Conservation (phyloP, 2,329 filamentous ascomycete genomes). For the Aspergillus niger region DNA sequence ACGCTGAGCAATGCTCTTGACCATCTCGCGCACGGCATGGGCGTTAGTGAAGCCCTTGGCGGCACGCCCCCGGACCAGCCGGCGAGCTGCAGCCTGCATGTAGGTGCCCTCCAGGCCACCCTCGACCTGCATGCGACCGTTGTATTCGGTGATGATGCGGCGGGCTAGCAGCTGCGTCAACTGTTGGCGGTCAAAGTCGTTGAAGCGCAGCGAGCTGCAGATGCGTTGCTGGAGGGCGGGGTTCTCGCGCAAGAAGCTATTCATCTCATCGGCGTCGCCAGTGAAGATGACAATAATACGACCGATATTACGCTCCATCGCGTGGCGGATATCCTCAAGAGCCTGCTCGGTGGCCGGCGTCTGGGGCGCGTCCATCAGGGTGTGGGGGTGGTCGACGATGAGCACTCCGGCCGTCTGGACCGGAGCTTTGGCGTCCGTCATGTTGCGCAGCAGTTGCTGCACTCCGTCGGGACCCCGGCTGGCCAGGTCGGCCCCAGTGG, state of each 20-base stretch:
- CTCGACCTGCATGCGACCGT: conserved; percentile 24
- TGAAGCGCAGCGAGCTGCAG: conserved; percentile 22
- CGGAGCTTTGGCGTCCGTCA: conserved; percentile 10
- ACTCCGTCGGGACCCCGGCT: conserved; percentile 13
- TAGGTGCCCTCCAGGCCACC: conserved; percentile 24
- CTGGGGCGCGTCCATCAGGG: conserved; percentile 4
- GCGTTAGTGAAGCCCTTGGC: conserved; percentile 20
- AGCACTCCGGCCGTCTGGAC: conserved; percentile 18
- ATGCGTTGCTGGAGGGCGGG: conserved; percentile 17
- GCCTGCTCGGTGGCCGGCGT: conserved; percentile 9
- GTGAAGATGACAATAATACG: conserved; percentile 22
- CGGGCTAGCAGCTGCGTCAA: conserved; percentile 16
- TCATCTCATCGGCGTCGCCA: conserved; percentile 13
- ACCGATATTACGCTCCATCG: conserved; percentile 18
- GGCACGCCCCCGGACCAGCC: conserved; percentile 20
- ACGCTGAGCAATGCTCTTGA: conserved; percentile 19
- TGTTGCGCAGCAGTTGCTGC: conserved; percentile 13
- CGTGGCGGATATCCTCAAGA: conserved; percentile 17
- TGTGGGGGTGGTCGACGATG: conserved; percentile 20
- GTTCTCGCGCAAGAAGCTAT: conserved; percentile 17
- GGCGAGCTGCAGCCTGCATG: conserved; percentile 22
- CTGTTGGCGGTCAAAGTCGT: conserved; percentile 20
- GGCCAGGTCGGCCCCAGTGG: conserved; percentile 19
- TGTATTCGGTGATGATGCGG: conserved; percentile 17
- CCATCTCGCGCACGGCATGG: conserved; percentile 19